Conservation (phyloP, 306 rosid species). For the Dalbergia cultrata region DNA sequence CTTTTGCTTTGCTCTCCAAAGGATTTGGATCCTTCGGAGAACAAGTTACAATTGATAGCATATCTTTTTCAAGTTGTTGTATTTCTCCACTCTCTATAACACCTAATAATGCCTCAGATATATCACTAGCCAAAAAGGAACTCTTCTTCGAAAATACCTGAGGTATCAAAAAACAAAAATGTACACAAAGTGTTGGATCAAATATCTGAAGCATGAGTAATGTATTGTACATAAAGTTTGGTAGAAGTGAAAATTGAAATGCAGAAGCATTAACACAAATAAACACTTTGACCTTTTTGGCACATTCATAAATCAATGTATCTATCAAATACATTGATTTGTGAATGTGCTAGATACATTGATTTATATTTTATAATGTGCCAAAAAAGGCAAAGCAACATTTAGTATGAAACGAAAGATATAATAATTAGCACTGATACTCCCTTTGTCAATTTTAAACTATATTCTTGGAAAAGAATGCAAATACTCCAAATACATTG, state of each 20-base stretch:
- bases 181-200: conserved; percentile 4
- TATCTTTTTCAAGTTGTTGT: conserved; percentile 41
- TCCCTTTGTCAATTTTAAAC: not conserved
- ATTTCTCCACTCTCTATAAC: conserved; percentile 44
- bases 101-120: conserved; percentile 43
- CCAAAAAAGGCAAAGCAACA: no score
- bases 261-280: no score
- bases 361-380: no score
- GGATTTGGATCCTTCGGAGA: no score
- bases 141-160: conserved; percentile 37
- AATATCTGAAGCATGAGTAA: not conserved
- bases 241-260: conserved; percentile 33
- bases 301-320: no score
- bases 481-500: no score
- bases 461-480: no score
- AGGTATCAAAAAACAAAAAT: conserved; percentile 1
- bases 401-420: not conserved
- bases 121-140: conserved; percentile 32
- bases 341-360: no score
- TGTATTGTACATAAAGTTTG: not conserved
- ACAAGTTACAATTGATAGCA: conserved; percentile 20
- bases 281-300: no score
- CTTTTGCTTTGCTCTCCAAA: conserved; percentile 3
- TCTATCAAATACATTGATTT: no score
- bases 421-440: not conserved